These are phyloP conservation scores for Ilex asprella DNA, from an alignment of 257 asterid genomes.

Conservation along the genomic window DNA sequence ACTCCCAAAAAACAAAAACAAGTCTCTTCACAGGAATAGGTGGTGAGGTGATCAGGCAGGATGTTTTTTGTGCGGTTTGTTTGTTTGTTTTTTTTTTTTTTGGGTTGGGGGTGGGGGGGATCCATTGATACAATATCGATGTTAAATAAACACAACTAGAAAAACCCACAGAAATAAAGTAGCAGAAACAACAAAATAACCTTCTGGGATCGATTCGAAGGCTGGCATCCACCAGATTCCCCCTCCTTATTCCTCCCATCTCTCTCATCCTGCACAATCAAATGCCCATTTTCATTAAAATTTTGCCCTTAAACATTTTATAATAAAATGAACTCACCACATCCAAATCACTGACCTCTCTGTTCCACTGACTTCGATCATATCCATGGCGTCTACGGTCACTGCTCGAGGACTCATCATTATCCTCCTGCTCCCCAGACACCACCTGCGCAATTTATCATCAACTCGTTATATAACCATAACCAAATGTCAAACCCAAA, in stretches of 20 bases:
- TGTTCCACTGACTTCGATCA: conserved; percentile 12
- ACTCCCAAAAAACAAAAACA: no score
- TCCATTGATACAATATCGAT: not conserved
- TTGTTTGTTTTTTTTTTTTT: no score
- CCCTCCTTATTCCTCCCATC: conserved; percentile 30
- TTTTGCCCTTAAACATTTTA: not conserved
- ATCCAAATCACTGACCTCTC: conserved; percentile 16
- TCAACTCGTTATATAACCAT: not conserved
- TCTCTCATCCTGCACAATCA: conserved; percentile 26
- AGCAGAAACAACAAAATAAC: conserved; percentile 6
- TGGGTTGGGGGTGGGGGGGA: no score
- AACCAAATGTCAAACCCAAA: not conserved
- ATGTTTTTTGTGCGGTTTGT: no score
- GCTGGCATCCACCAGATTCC: conserved; percentile 33
- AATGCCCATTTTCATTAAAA: not conserved
- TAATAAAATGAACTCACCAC: no score
- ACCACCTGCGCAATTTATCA: conserved; percentile 51
- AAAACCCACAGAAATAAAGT: not conserved
- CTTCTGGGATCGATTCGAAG: conserved; percentile 27
- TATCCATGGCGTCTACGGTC: conserved; percentile 17
- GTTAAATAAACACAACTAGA: conserved; percentile 2
- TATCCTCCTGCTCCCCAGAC: conserved; percentile 45
- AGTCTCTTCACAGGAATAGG: no score
- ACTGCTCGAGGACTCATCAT: conserved; percentile 19
- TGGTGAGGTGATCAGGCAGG: no score